Base-by-base conservation (phyloP, 129 eudicot species). In the Lactuca saligna region DNA sequence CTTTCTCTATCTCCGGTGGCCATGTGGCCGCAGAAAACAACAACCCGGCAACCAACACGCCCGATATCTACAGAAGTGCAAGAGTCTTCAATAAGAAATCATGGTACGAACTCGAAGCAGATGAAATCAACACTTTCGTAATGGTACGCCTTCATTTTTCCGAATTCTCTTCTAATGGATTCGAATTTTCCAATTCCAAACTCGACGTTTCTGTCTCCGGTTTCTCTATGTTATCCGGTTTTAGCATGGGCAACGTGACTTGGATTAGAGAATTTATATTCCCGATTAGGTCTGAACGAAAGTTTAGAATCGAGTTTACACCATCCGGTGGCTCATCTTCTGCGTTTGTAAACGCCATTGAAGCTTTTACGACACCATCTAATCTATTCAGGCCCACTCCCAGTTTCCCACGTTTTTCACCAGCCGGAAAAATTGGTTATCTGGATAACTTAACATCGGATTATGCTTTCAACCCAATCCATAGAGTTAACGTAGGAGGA, bases 401-500 rank as follows among this genome's bases (percentile, higher is more conserved):
- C 55, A 3, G 3, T 20, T 4, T 20, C 7, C 4, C 32, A 13
- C 20, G 3, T 61, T 49, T 72, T 1, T 68, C 76, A 7, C 38
- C 62, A 16, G 11, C 31, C 7, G 82, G 84, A 58, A 8, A 7
- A 3, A 4, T 4, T 3, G 56, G 16, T 1, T 14, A 56, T 4
- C 10, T 66, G 57, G 17, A 25, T 25, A 17, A 42, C 69, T 66
- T 75, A 64, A 83, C 55, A 20, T 20, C 20, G 20, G 20, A 20
- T 20, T 20, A 20, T 20, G 20, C 20, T 20, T 20, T 20, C 20
- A 72, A 35, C 29, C 76, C 79, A 1, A 35, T 79, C 44, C 54
- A 85, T 65, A 61, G 96, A 79, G 68, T 88, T 41, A 86, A 89
- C 56, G 86, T 86, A 31, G 96, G 92, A 8, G 92, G 89, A 13